Conservation (phyloP, 257 asterid species). For the Eucommia ulmoides region DNA sequence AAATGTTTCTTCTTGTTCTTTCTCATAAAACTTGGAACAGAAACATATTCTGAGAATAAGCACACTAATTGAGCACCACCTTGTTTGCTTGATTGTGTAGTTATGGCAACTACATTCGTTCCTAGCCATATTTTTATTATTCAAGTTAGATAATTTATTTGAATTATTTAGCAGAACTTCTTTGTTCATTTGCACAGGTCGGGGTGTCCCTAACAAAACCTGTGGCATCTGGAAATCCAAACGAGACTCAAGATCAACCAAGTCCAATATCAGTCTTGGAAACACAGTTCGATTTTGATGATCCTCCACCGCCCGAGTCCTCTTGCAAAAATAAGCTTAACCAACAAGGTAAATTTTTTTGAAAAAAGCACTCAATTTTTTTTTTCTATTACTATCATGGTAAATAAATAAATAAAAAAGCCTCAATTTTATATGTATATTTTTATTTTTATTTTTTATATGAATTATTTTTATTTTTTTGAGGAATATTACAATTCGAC, state of each 20-base stretch:
- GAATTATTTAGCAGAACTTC: neutral
- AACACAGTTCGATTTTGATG: conserved; percentile 56
- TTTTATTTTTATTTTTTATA: neutral
- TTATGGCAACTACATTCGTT: too few relatives aligned
- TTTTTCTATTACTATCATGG: too few relatives aligned
- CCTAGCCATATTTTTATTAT: too few relatives aligned
- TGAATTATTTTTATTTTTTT: neutral
- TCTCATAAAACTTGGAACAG: too few relatives aligned
- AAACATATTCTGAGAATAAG: too few relatives aligned
- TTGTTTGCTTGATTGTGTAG: too few relatives aligned
- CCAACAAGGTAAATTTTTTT: conserved; percentile 29
- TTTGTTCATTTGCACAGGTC: conserved; percentile 32
- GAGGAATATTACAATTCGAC: too few relatives aligned
- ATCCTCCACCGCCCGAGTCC: conserved; percentile 22
- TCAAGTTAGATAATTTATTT: too few relatives aligned
- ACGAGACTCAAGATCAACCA: conserved; percentile 78
- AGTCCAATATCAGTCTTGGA: conserved; percentile 89
- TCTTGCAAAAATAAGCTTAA: conserved; percentile 31
- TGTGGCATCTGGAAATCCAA: conserved; percentile 26
- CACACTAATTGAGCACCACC: too few relatives aligned
- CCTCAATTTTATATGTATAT: too few relatives aligned
- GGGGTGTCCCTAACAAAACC: conserved; percentile 19
- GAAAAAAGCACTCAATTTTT: neutral
- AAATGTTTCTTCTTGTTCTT: too few relatives aligned
- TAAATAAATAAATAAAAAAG: too few relatives aligned